Conservation (phyloP, 1,284 basidiomycete genomes). For the Pulveroboletus sp. region DNA sequence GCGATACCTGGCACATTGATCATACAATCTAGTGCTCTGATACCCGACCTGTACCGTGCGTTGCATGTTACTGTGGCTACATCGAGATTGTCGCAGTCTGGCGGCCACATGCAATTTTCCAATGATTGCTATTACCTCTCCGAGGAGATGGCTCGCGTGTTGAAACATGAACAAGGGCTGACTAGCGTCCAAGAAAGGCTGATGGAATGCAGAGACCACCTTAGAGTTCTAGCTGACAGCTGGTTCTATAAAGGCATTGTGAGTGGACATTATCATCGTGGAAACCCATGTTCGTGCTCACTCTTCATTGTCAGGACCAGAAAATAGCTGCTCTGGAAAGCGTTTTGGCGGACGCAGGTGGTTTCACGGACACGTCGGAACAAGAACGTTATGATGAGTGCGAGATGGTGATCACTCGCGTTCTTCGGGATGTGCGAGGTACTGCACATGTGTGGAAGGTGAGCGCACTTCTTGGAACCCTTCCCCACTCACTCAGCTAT, state of each 20-base stretch:
- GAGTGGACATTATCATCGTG: conserved; percentile 31
- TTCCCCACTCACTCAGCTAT: conserved; percentile 10
- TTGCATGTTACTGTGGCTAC: conserved; percentile 76
- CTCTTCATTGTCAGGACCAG: conserved; percentile 22
- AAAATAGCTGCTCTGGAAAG: conserved; percentile 15
- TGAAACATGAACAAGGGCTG: conserved; percentile 30
- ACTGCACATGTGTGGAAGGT: conserved; percentile 78
- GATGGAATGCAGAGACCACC: conserved; percentile 48
- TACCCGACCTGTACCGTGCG: conserved; percentile 82
- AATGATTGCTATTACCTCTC: conserved; percentile 84
- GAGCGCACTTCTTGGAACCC: conserved; percentile 19
- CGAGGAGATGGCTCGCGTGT: conserved; percentile 47
- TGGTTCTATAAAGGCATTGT: conserved; percentile 72
- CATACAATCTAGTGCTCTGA: conserved; percentile 60
- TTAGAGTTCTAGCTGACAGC: conserved; percentile 59
- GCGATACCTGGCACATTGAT: conserved; percentile 53
- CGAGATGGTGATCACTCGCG: conserved; percentile 68
- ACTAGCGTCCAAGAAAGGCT: conserved; percentile 46
- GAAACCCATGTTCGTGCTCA: conserved; percentile 7
- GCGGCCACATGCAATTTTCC: conserved; percentile 75
- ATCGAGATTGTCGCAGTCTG: conserved; percentile 54
- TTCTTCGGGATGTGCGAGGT: conserved; percentile 66
- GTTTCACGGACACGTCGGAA: conserved; percentile 73
- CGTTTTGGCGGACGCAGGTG: conserved; percentile 61
- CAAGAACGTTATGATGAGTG: conserved; percentile 80